Conservation (phyloP, 2,329 filamentous ascomycete genomes). For the Hymenoscyphus scutula region DNA sequence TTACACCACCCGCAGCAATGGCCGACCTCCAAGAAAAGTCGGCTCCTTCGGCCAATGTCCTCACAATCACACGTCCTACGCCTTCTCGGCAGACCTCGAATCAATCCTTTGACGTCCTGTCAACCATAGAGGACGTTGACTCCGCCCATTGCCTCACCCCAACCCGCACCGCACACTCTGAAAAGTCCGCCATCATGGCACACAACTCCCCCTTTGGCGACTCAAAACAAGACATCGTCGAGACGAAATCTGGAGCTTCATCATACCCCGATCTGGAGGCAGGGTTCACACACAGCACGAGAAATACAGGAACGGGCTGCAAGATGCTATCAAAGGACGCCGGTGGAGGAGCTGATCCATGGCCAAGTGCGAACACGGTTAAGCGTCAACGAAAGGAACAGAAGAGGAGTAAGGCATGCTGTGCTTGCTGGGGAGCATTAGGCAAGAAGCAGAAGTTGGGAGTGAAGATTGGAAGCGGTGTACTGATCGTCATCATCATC, state of each 20-base stretch:
- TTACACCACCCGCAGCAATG: slow-evolving; percentile 9
- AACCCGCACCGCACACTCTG: slow-evolving; percentile 13
- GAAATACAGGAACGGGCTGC: slow-evolving; percentile 4
- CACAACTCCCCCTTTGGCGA: slow-evolving; percentile 11
- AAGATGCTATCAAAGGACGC: slow-evolving; percentile 9
- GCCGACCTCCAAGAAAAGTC: slow-evolving; percentile 20
- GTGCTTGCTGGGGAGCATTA: slow-evolving; percentile 15
- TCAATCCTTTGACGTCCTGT: slow-evolving; percentile 38
- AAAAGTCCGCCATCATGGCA: slow-evolving; percentile 19
- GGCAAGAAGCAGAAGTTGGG: slow-evolving; percentile 15
- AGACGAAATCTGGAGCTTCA: not conserved
- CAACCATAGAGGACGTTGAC: slow-evolving; percentile 59
- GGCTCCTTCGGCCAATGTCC: slow-evolving; percentile 13
- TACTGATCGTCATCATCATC: slow-evolving; percentile 9
- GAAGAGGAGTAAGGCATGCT: slow-evolving; percentile 13
- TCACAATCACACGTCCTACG: slow-evolving; percentile 21
- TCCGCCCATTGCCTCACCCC: slow-evolving; percentile 19
- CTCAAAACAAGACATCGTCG: slow-evolving; percentile 11
- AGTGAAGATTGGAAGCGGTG: slow-evolving; percentile 10
- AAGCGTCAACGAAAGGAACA: slow-evolving; percentile 13
- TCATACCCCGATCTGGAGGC: slow-evolving; percentile 10
- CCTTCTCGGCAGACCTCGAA: slow-evolving; percentile 18
- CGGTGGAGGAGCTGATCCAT: slow-evolving; percentile 12
- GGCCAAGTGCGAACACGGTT: slow-evolving; percentile 9
- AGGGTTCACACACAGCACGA: not conserved